Evolutionary conservation across 164 flowering plant species (phyloP).

Genomic region (Tinospora cordifolia): DNA sequence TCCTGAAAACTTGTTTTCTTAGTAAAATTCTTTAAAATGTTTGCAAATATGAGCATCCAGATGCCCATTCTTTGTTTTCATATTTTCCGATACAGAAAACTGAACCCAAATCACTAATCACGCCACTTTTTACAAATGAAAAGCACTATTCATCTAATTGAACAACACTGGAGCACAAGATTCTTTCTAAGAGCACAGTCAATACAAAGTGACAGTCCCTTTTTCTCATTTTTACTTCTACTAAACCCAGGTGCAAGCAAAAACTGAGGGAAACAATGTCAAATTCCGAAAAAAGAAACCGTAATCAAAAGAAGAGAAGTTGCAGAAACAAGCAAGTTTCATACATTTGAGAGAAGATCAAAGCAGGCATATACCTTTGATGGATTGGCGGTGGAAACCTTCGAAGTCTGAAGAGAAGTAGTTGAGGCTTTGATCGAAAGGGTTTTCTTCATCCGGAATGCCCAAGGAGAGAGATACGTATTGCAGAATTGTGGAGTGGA

Average conservation of each 20-base stretch:
- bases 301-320: not conserved
- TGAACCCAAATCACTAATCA: not conserved
- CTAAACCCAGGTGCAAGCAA: no score
- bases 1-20: no score
- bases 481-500: slow-evolving; percentile 16
- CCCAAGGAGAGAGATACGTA: slow-evolving; percentile 2
- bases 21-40: no score
- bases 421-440: slow-evolving; percentile 21
- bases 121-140: not conserved
- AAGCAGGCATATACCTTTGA: slow-evolving; percentile 26
- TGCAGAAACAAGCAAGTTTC: not conserved
- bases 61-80: no score
- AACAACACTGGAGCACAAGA: not conserved
- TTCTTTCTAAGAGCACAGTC: no score
- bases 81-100: no score
- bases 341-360: not conserved
- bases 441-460: not conserved
- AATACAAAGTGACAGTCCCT: not conserved
- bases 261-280: not conserved
- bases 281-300: not conserved
- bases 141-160: not conserved
- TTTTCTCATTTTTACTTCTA: not conserved
- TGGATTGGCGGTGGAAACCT: slow-evolving; percentile 17
- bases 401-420: slow-evolving; percentile 16
- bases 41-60: no score